Base-by-base conservation (phyloP, 805 yeast species). In the Candida argentea region DNA sequence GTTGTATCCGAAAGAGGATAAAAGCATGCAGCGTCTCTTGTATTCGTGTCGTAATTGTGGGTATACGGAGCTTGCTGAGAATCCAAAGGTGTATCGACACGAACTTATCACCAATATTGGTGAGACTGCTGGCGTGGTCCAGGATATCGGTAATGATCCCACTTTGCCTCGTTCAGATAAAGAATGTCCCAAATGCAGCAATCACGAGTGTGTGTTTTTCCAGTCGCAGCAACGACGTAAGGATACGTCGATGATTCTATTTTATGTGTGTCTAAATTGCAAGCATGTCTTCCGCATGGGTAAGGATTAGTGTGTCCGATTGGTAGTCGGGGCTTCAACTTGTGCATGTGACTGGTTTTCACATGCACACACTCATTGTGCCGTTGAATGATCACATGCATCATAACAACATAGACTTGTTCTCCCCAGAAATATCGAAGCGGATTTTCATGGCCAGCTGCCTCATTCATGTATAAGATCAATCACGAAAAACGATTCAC, bases 1-100 rank as follows among this genome's bases (percentile, higher is more conserved):
- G 98, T 70, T 91, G 59, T 91, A 91, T 54, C 98, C 98, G 13
- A 75, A 84, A 42, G 98, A 91, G 62, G 97, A 91, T 52, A 83
- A 80, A 48, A 84, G 78, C 33, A 65, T 72, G 39, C 74, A 72
- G 49, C 55, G 85, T 39, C 61, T 91, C 36, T 63, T 89, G 34
- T 91, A 83, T 52, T 87, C 93, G 34, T 91, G 98, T 59, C 76
- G 98, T 48, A 87, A 89, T 48, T 91, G 98, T 51, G 74, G 84
- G 28, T 89, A 89, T 55, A 83, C 93, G 4, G 97, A 91, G 55
- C 70, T 81, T 37, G 95, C 97, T 0, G 86, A 77, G 32, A 73
- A 81, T 41, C 78, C 95, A 18, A 72, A 80, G 49, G 94, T 91
- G 21, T 85, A 84, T 53, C 68, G 96, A 40, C 94, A 91, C 53